Conservation (phyloP, 352 stramenopile species). For the Globisporangium orthogonon region DNA sequence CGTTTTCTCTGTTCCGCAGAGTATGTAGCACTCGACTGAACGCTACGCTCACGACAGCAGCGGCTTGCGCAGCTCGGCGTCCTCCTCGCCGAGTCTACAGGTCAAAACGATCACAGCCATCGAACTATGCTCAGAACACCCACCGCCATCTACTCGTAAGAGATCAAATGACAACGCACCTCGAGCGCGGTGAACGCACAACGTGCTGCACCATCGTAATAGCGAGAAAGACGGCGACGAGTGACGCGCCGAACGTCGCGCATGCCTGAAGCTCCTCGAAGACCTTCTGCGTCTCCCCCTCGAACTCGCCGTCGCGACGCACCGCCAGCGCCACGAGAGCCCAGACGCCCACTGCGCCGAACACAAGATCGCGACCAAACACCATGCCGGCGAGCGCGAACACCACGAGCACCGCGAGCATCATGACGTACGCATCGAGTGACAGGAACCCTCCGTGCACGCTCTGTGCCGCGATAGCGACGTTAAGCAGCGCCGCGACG, state of each 20-base stretch:
- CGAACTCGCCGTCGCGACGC: constrained; percentile 25
- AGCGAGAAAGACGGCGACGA: constrained; percentile 19
- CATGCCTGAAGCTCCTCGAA: constrained; percentile 35
- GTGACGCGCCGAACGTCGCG: constrained; percentile 22
- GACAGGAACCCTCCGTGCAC: constrained; percentile 26
- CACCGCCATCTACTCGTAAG: neutral
- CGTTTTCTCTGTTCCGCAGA: too few species aligned
- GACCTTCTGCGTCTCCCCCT: constrained; percentile 13
- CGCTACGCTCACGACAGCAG: constrained; percentile 2
- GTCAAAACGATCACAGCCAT: neutral
- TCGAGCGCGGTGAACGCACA: neutral
- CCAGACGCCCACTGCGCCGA: constrained; percentile 47
- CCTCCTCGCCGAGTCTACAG: neutral
- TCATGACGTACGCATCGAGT: constrained; percentile 29
- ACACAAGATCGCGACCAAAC: constrained; percentile 41
- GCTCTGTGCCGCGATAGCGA: constrained; percentile 40
- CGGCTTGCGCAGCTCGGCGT: constrained; percentile 2
- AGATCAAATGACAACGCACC: neutral
- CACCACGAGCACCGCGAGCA: constrained; percentile 39
- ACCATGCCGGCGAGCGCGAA: constrained; percentile 30
- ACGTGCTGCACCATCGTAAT: constrained; percentile 20
- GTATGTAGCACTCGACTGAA: neutral
- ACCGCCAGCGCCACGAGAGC: constrained; percentile 39
- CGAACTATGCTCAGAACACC: neutral
- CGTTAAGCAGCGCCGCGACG: constrained; percentile 39